Conservation (phyloP, 2,329 filamentous ascomycete genomes). For the Boeremia exigua region DNA sequence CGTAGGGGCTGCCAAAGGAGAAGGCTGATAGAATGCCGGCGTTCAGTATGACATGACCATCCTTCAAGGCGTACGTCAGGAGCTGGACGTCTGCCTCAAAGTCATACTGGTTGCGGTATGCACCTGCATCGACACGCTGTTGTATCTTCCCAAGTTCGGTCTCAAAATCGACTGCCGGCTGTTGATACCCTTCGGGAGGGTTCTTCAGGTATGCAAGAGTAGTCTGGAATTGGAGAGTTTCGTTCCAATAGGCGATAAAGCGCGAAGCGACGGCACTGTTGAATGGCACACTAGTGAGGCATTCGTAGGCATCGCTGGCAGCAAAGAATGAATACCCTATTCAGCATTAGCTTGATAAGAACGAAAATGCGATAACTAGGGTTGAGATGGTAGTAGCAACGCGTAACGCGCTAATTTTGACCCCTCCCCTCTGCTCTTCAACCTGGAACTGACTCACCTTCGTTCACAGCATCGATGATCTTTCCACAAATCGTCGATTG, state of each 20-base stretch:
- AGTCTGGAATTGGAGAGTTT: conserved; percentile 53
- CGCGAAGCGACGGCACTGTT: conserved; percentile 49
- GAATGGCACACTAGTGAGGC: conserved; percentile 54
- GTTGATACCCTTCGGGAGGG: conserved; percentile 50
- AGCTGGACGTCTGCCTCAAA: conserved; percentile 46
- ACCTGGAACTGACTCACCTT: conserved; percentile 7
- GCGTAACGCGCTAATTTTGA: not conserved
- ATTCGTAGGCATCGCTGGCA: conserved; percentile 45
- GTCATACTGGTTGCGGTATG: conserved; percentile 45
- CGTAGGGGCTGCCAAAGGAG: conserved; percentile 29
- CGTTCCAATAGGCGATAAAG: conserved; percentile 53
- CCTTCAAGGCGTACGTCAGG: conserved; percentile 38
- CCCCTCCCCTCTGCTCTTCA: not conserved
- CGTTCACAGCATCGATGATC: conserved; percentile 15
- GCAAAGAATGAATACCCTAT: conserved; percentile 1
- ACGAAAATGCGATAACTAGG: not conserved
- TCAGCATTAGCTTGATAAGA: not conserved
- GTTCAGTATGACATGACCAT: conserved; percentile 37
- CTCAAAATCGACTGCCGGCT: conserved; percentile 44
- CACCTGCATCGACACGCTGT: conserved; percentile 19
- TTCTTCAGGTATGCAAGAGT: conserved; percentile 50
- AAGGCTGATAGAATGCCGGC: conserved; percentile 33
- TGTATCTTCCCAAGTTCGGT: conserved; percentile 33
- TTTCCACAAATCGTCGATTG: conserved; percentile 22
- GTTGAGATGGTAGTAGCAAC: not conserved